phyloP scores from a whole-genome alignment of 2,329 filamentous ascomycete species.

The Alternaria brassicae region DNA sequence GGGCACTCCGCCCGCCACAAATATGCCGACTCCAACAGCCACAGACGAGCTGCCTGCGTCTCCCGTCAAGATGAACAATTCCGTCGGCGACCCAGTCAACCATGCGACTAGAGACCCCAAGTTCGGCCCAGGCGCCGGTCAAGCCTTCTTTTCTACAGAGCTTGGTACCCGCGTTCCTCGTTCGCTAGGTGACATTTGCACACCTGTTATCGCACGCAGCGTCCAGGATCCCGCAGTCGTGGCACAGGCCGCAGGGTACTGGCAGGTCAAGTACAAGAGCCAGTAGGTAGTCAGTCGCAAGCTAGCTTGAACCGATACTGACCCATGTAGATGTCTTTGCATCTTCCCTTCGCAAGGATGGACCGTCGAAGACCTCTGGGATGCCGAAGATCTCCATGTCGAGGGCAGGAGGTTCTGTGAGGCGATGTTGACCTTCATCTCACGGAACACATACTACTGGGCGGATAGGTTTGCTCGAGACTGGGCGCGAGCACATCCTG shows the following conservation, averaged over 20 bases:
- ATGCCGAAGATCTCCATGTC: conserved; percentile 42
- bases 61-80: conserved; percentile 17
- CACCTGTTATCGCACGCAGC: conserved; percentile 37
- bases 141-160: conserved; percentile 43
- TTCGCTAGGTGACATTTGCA: conserved; percentile 17
- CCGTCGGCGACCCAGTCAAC: conserved; percentile 7
- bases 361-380: conserved; percentile 45
- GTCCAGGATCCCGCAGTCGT: conserved; percentile 25
- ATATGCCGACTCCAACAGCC: background rate
- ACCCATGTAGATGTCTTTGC: conserved; percentile 22
- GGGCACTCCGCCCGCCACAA: conserved; percentile 3
- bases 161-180: conserved; percentile 30
- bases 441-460: conserved; percentile 27
- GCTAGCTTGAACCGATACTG: background rate
- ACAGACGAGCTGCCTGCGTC: background rate
- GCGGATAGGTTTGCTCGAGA: conserved; percentile 29
- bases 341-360: conserved; percentile 38
- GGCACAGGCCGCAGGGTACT: conserved; percentile 27
- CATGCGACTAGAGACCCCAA: conserved; percentile 7
- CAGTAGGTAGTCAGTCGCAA: background rate
- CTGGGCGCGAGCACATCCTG: conserved; percentile 31
- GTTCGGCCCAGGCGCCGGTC: conserved; percentile 12
- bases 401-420: conserved; percentile 38
- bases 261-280: conserved; percentile 31
- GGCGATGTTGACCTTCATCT: conserved; percentile 40